Evolutionary conservation across 2,329 filamentous ascomycete species (phyloP).

Genomic region (Amauroascus niger): DNA sequence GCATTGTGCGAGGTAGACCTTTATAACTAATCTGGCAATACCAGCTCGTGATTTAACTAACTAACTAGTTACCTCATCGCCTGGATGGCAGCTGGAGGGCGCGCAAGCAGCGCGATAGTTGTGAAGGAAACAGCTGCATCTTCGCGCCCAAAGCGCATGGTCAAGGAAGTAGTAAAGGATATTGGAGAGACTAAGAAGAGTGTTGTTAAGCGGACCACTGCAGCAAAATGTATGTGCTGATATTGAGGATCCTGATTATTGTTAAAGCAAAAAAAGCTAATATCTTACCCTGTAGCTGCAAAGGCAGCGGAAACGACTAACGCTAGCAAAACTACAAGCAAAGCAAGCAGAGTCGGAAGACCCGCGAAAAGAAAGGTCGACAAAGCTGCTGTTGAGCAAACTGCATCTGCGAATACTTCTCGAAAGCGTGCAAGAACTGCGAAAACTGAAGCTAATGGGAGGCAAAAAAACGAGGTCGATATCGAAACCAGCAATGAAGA

Average conservation of each 20-base stretch:
- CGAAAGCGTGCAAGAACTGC: conserved; percentile 1
- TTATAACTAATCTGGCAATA: too few species aligned
- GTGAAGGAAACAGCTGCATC: conserved; percentile 15
- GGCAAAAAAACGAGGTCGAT: background rate
- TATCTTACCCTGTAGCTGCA: background rate
- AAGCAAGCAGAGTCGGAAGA: conserved; percentile 1
- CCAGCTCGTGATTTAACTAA: too few species aligned
- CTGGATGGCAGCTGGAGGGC: background rate
- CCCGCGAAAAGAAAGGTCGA: conserved; percentile 5
- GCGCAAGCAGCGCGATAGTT: background rate
- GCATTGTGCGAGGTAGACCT: too few species aligned
- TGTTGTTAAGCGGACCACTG: background rate
- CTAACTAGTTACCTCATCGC: too few species aligned
- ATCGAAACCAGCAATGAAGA: background rate
- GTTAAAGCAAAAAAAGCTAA: background rate
- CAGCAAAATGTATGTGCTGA: background rate
- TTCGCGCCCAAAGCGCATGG: conserved; percentile 11
- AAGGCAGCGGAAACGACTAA: background rate
- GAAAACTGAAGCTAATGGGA: background rate
- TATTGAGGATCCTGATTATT: background rate
- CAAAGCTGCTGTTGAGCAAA: background rate
- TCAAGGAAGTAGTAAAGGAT: background rate
- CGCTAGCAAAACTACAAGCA: background rate
- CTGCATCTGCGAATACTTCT: background rate
- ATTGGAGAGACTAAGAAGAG: background rate